Base-by-base conservation (phyloP, 495 filamentous ascomycete species). In the Ramalina intermedia region DNA sequence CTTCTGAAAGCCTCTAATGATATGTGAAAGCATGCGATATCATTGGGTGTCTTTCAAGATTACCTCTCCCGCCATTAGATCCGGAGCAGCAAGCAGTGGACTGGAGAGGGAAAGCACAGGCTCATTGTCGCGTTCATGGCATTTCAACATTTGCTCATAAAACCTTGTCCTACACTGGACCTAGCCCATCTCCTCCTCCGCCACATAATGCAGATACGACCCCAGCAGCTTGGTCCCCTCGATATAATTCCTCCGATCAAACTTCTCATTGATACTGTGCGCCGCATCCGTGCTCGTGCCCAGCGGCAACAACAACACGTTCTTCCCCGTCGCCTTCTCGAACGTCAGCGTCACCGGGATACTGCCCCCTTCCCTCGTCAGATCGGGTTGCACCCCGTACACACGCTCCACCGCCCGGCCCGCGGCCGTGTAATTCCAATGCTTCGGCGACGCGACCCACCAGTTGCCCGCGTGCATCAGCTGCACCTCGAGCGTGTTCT, bases 301-400 rank as follows among this genome's bases (percentile, higher is more conserved):
- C 90, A 99, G 96, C 8, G 91, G 91, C 47, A 99, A 65, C 49
- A 99, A 71, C 49, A 99, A 66, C 37, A 96, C 89, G 62, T 96
- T 99, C 78, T 99, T 99, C 53, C 87, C 85, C n/a, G 89, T 95
- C 17, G 89, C 87, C 69, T 96, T 79, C 71, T 99, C 90, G 61
- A 99, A 96, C 7, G 87, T 96, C 62, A 99, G 69, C 9, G 91
- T 96, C 29, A 99, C 85, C 0, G 91, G 91, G 58, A 98, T 98
- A 65, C 86, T 86, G 62, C 91, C 91, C 64, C 91, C 91, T 69
- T 99, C 91, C 41, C 91, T 76, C 33, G 91, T 99, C 70, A 96
- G 79, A 67, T 99, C 91, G 18, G 91, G 91, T 66, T 89, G 76
- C 41, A 91, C 80, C 17, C 84, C 84, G 69, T 87, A 99, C 20